Conservation (phyloP, 2,329 filamentous ascomycete genomes). For the Xylaria sp. region DNA sequence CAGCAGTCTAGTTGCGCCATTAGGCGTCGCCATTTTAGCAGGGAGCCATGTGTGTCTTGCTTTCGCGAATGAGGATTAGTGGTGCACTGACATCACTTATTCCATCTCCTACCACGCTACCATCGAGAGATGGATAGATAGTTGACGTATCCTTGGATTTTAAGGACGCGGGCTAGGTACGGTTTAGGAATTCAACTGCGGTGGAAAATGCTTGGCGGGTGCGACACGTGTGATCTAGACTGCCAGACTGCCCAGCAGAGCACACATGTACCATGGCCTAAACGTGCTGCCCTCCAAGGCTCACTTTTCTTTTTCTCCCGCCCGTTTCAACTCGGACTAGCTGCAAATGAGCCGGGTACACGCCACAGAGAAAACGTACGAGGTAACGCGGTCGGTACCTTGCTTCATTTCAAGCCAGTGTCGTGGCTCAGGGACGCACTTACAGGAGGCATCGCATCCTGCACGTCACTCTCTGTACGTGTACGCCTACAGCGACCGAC, state of each 20-base stretch:
- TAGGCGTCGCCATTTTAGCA: conserved; percentile 8
- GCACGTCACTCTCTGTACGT: conserved; percentile 14
- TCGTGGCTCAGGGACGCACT: conserved; percentile 27
- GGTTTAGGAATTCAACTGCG: conserved; percentile 21
- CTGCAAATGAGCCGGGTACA: conserved; percentile 8
- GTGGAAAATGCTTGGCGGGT: conserved; percentile 22
- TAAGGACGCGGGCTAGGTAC: conserved; percentile 9
- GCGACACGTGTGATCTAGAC: conserved; percentile 22
- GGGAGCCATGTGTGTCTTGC: conserved; percentile 28
- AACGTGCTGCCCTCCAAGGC: conserved; percentile 13
- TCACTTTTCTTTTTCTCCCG: conserved; percentile 6
- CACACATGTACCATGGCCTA: conserved; percentile 3
- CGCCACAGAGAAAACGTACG: conserved; percentile 19
- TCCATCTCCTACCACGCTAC: conserved; percentile 1
- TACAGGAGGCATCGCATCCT: conserved; percentile 19
- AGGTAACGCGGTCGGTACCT: conserved; percentile 31
- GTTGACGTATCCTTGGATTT: conserved; percentile 17
- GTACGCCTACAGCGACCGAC: neutral
- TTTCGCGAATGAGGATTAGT: conserved; percentile 15
- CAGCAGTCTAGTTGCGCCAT: neutral
- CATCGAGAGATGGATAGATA: neutral
- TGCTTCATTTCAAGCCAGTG: conserved; percentile 23
- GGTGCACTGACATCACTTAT: conserved; percentile 32
- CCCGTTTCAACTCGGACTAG: neutral
- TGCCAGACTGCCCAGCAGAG: conserved; percentile 6